phyloP scores from a whole-genome alignment of 2,329 filamentous ascomycete genomes.

The Apiospora rasikravindrae region DNA sequence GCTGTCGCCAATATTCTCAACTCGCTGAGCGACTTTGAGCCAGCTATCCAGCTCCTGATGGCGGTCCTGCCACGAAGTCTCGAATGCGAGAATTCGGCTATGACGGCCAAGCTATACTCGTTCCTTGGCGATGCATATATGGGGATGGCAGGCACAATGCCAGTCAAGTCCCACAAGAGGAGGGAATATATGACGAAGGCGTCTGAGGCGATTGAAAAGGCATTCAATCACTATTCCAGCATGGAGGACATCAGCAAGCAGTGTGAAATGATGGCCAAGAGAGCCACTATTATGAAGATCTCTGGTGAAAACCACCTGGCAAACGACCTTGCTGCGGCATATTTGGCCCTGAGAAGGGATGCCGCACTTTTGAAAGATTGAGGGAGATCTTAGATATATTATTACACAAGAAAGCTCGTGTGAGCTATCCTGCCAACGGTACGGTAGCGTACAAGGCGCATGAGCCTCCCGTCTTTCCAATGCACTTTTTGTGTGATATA shows the following conservation, averaged over 20 bases:
- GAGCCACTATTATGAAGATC: constrained; percentile 75
- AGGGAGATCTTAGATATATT: not conserved
- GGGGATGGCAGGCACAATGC: constrained; percentile 69
- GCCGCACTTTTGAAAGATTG: not conserved
- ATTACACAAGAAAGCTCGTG: not conserved
- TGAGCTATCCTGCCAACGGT: not conserved
- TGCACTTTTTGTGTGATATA: not conserved
- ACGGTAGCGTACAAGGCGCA: not conserved
- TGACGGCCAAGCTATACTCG: constrained; percentile 71
- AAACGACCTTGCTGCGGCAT: constrained; percentile 70
- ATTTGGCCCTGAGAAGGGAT: constrained; percentile 59
- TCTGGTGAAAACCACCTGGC: constrained; percentile 68
- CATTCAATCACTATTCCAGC: constrained; percentile 67
- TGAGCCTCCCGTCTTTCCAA: not conserved
- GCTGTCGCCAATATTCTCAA: constrained; percentile 72
- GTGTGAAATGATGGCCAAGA: constrained; percentile 82
- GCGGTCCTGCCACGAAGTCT: constrained; percentile 77
- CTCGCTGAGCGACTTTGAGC: constrained; percentile 71
- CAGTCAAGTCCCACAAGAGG: constrained; percentile 48
- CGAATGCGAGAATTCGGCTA: constrained; percentile 68
- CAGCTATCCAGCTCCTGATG: constrained; percentile 67
- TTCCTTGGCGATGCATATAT: constrained; percentile 78
- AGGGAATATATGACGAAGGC: constrained; percentile 65
- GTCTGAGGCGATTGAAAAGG: constrained; percentile 64
- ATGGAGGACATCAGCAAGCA: constrained; percentile 73